A percentile compares a stretch with the other conserved stretches of the same genome.
Evolutionary conservation across 108 stramenopile species (phyloP).

Genomic region (Conticribra guillardii): DNA sequence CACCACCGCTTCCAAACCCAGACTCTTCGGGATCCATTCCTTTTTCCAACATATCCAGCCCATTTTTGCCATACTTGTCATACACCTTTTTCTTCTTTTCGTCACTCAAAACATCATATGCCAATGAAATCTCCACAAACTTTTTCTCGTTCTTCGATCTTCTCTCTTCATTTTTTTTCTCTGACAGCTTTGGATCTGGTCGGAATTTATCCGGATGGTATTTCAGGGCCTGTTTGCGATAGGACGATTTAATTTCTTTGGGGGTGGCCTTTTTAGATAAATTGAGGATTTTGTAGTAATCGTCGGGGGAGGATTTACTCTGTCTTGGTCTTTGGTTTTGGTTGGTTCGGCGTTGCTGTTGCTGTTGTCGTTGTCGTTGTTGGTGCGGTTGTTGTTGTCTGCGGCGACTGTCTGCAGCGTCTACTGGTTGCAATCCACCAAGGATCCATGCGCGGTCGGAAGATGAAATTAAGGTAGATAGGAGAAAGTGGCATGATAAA

Average conservation of each 20-base stretch:
- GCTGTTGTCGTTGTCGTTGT: background rate
- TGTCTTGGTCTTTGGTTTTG: background rate
- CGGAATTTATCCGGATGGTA: slow-evolving; percentile 70
- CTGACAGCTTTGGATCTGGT: slow-evolving; percentile 26
- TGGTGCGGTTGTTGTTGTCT: background rate
- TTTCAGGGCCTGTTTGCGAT: background rate
- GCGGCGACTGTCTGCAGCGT: background rate
- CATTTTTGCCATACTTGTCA: slow-evolving; percentile 83
- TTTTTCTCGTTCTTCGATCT: slow-evolving; percentile 59
- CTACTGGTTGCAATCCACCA: background rate
- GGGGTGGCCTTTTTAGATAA: background rate
- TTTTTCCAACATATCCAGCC: slow-evolving; percentile 69
- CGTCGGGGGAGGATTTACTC: background rate
- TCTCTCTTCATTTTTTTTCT: slow-evolving; percentile 57
- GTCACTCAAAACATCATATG: slow-evolving; percentile 80
- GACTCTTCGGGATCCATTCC: slow-evolving; percentile 74
- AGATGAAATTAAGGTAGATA: background rate
- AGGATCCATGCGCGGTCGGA: background rate
- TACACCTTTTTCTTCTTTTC: slow-evolving; percentile 85
- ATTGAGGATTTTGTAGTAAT: background rate
- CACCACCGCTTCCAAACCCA: slow-evolving; percentile 63
- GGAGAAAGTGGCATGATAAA: background rate
- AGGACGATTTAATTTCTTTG: background rate
- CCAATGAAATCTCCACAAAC: slow-evolving; percentile 74
- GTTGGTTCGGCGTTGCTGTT: background rate